Evolutionary conservation across 768 basidiomycete genomes (phyloP), one percentile per base, ranked within the genome.

Genomic region (Terana coerulea): DNA sequence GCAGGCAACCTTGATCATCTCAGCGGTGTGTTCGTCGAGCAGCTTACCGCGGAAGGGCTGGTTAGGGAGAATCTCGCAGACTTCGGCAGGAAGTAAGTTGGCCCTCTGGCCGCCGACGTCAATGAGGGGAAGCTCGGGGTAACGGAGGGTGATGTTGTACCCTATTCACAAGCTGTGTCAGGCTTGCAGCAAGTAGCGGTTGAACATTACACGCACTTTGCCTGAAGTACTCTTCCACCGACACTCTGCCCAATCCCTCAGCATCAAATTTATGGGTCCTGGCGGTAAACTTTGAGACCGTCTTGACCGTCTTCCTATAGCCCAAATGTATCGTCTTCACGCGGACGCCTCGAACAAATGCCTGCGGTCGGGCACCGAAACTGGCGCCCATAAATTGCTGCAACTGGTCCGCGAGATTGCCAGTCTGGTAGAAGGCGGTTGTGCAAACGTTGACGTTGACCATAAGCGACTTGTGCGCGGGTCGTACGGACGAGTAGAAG

Each of bases 291-390:
- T 71, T 69, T 11, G 73, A 71, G 12, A 87, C 62, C 2, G 65
- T 65, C 64, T 84, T 86, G 52, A 92, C 75, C 0, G 83, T 81
- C 68, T 89, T 91, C 61, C 72, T 80, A 60, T 89, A 85, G n/a
- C 81, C 80, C 12, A 92, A 72, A 66, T 91, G 88, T 2, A 65
- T 75, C 1, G 88, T 80, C 62, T 73, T 74, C 41, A 92, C 70
- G 33, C 90, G 72, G 2, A 91, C 75, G 7, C 86, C 78, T 53
- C 74, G 80, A 34, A 79, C 83, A 56, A 89, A 91, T 0, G 68
- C 78, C n/a, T 71, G 72, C 29, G 74, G 61, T 22, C 81, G 77
- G 3, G 80, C 87, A 11, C 82, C 81, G 54, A 79, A 84, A 53
- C 77, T 81, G 3, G 75, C 72, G 1, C 72, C 58, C 22, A 61